Evolutionary conservation across 768 basidiomycete species (phyloP), one percentile per base, ranked within the genome.

Genomic region (Royoungia palumana): DNA sequence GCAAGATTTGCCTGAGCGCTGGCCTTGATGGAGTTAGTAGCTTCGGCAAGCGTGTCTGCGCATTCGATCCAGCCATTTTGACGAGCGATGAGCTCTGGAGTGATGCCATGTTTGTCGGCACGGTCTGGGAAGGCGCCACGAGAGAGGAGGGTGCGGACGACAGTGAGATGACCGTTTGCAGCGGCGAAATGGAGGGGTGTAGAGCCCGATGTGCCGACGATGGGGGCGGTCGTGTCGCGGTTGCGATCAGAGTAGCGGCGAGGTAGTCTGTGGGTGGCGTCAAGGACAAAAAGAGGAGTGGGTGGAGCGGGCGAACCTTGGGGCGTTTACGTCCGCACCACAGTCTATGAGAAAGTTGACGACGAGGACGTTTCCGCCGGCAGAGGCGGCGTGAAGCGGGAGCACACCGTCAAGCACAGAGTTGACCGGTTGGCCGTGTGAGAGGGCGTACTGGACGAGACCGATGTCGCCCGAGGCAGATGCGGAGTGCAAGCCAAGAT

Each of bases 321-420:
- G 87, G 5, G 94, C 94, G 69, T 98, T 98, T 25, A 97, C 95
- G 64, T 99, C 96, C n/a, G 96, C 96, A 19, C 96, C 95, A 49
- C 83, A 75, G 53, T 96, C 91, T 61, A 99, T 87, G 39, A 99
- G 73, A 55, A 94, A 76, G 60, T 82, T 80, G 35, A 98, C 93
- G 37, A 97, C 89, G 49, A 84, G 79, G 47, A 88, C 89, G 62
- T 82, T 89, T 2, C 96, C 96, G 20, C 91, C 91, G 0, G 92
- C 88, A 57, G 84, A 89, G 2, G 95, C 96, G 4, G 93, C 94
- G 64, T 99, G 96, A 9, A 99, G 77, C 4, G 96, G 94, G n/a
- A 96, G 82, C 4, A 99, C 89, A 30, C 96, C 96, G 63, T 95
- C 91, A 45, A 97, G 80, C 27, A 96, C 91, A 5, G 93, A 89